A percentile compares a stretch with the other conserved stretches of the same genome.
These are phyloP conservation scores for Phytophthora cajani DNA, from an alignment of 352 stramenopile genomes.

Conservation along the genomic window DNA sequence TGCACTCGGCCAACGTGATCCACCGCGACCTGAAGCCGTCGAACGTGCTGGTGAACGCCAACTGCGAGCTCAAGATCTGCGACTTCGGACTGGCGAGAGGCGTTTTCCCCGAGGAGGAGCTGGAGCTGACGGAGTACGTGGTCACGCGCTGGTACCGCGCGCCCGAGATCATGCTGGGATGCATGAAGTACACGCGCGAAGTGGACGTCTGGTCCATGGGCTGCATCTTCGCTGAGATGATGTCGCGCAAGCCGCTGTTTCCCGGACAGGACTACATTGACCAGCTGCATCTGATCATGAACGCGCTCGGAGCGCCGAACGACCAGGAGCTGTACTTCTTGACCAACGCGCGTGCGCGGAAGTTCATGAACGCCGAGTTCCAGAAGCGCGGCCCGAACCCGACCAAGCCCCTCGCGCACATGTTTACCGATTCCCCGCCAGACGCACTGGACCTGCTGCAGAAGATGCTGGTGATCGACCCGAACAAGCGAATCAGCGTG, in stretches of 20 bases:
- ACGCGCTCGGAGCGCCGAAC: conserved; percentile 94
- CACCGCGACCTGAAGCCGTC: conserved; percentile 97
- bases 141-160: conserved; percentile 93
- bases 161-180: conserved; percentile 85
- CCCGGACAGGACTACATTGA: conserved; percentile 95
- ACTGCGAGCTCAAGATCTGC: conserved; percentile 92
- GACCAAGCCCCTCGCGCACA: conserved; percentile 67
- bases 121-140: conserved; percentile 87
- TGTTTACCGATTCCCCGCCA: conserved; percentile 74
- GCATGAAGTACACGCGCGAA: conserved; percentile 88
- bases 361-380: conserved; percentile 87
- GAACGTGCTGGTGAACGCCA: conserved; percentile 97
- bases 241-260: conserved; percentile 97
- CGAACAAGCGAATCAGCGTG: conserved; percentile 91
- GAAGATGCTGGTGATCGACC: conserved; percentile 94
- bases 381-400: conserved; percentile 72
- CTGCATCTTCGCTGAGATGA: conserved; percentile 99
- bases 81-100: conserved; percentile 88
- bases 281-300: conserved; percentile 97
- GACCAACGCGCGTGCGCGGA: conserved; percentile 89
- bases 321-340: conserved; percentile 97
- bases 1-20: conserved; percentile 94
- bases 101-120: conserved; percentile 83
- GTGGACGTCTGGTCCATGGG: conserved; percentile 97
- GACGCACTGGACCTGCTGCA: conserved; percentile 89